Base-by-base conservation (phyloP, 2,329 filamentous ascomycete species). In the Ophiostoma piceae region DNA sequence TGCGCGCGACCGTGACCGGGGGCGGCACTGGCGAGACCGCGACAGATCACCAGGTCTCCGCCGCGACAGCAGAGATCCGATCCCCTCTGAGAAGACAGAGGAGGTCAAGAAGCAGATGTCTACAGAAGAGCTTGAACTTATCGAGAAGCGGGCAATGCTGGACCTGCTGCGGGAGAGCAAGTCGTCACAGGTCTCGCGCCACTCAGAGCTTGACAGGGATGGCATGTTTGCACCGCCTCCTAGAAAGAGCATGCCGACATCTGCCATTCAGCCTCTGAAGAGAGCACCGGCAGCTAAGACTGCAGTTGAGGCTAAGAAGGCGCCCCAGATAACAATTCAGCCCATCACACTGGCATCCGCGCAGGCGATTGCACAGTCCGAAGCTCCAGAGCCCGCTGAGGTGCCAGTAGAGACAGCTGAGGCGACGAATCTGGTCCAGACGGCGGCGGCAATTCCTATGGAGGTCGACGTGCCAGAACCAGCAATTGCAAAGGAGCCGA, bases 131-230 rank as follows among this genome's bases (percentile, higher is more conserved):
- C 82, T 84, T 35, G 83, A 87, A 69, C 80, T 82, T 22, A 80
- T 88, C 8, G 86, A 88, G 74, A 82, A 84, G 74, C 84, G 87
- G 73, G 86, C 86, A 1, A 77, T 88, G 71, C 84, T 83, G 26
- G 84, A 88, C 71, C 80, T 88, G 16, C 77, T 88, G 14, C 81
- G 86, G n/a, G 86, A 88, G 74, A 87, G 85, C 76, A 85, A 82
- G 68, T 82, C 82, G 62, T 64, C 70, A 2, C 79, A 80, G 35
- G 76, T 80, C 3, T 78, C 80, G 2, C 83, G 84, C 71, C 81
- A 83, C 69, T 83, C 82, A 8, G 86, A 87, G 74, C 75, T 86
- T 65, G 86, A 88, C 73, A 79, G 87, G 54, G 86, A 88, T 71
- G 80, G 84, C 67, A 82, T 83, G 16, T 78, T 88, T 35, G 83